Conservation (phyloP, 2,329 filamentous ascomycete species). For the Alternaria dauci region DNA sequence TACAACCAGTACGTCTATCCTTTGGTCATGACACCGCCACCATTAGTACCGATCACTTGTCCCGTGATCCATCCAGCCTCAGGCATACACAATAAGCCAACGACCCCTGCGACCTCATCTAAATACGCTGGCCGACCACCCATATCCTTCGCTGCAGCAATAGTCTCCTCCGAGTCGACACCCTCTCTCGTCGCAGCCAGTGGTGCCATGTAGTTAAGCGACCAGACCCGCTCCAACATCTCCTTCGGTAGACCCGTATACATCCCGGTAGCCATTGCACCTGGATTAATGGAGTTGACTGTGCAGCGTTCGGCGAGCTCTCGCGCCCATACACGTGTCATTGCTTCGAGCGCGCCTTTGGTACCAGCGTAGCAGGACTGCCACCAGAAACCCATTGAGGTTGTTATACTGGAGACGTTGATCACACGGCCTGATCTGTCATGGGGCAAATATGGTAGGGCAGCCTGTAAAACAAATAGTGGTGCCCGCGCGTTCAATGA, state of each 20-base stretch:
- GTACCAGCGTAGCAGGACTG: conserved; percentile 69
- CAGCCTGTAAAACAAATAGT: conserved; percentile 76
- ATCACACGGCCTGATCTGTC: conserved; percentile 70
- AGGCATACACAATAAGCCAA: conserved; percentile 73
- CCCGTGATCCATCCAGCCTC: conserved; percentile 78
- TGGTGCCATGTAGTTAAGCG: conserved; percentile 68
- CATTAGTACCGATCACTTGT: conserved; percentile 78
- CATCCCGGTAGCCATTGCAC: conserved; percentile 65
- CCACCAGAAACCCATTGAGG: conserved; percentile 61
- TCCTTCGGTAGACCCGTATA: conserved; percentile 65
- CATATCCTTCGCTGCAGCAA: conserved; percentile 62
- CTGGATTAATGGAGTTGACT: conserved; percentile 69
- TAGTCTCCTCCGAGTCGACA: conserved; percentile 60
- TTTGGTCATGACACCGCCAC: conserved; percentile 69
- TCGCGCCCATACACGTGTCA: conserved; percentile 69
- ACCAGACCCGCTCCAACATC: conserved; percentile 66
- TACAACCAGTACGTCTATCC: background rate
- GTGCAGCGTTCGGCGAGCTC: conserved; percentile 66
- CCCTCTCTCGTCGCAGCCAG: conserved; percentile 59
- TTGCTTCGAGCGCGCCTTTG: conserved; percentile 69
- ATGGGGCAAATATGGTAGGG: conserved; percentile 69
- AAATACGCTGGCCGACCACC: conserved; percentile 68
- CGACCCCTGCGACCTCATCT: conserved; percentile 73
- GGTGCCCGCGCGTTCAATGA: conserved; percentile 57
- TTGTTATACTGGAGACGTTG: conserved; percentile 65